phyloP scores from a whole-genome alignment of 139 green algal species.

The Closterium sp. region DNA sequence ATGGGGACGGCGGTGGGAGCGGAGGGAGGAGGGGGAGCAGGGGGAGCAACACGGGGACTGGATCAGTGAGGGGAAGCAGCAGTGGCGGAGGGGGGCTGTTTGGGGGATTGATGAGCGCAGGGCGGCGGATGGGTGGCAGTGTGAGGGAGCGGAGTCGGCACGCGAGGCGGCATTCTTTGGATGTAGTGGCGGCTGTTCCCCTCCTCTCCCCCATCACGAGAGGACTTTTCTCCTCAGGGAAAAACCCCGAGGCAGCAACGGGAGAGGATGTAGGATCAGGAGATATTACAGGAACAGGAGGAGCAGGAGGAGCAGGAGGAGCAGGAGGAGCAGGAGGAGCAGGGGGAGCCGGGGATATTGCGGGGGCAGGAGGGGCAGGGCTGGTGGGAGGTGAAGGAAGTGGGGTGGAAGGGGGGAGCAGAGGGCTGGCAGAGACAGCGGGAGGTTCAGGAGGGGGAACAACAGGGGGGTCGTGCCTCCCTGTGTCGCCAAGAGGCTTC shows the following conservation, averaged over 20 bases:
- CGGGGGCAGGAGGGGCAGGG: too few relatives aligned
- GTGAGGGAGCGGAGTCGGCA: background rate
- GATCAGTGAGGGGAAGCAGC: background rate
- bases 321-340: background rate
- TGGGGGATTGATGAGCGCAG: background rate
- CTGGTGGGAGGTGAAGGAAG: background rate
- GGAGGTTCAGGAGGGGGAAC: too few relatives aligned
- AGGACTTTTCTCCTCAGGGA: background rate
- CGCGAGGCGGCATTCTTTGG: background rate
- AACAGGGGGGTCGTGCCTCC: too few relatives aligned
- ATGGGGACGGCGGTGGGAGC: background rate
- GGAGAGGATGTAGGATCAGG: background rate
- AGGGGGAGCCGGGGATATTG: background rate
- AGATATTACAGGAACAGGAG: background rate
- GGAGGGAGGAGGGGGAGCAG: too few relatives aligned
- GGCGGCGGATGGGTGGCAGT: background rate
- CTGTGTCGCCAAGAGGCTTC: background rate
- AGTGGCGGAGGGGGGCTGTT: background rate
- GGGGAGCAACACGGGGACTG: too few relatives aligned
- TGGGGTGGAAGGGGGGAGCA: background rate
- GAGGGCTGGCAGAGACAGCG: too few relatives aligned
- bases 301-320: background rate
- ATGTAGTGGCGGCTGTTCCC: background rate
- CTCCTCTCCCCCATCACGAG: background rate
- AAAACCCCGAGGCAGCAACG: background rate